Conservation (phyloP, 495 filamentous ascomycete genomes). For the Penicillium riverlandense region DNA sequence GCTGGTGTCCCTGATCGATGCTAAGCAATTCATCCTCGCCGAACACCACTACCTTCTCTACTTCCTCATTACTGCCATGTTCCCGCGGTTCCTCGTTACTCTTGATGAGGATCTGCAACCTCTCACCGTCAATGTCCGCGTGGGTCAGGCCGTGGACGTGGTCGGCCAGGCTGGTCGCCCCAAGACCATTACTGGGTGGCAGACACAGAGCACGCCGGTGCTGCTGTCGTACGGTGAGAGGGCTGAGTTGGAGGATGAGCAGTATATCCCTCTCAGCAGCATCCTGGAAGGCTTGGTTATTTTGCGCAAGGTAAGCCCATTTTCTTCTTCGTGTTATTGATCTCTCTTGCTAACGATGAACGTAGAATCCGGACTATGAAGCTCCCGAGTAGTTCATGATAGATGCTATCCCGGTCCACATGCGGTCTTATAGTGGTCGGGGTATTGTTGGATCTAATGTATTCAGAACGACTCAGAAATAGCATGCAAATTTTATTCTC, state of each 20-base stretch:
- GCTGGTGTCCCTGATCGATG: constrained; percentile 84
- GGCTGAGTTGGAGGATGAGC: constrained; percentile 94
- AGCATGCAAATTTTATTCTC: constrained; percentile 19
- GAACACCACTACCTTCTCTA: constrained; percentile 93
- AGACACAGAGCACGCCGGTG: constrained; percentile 97
- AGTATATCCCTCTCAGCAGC: constrained; percentile 86
- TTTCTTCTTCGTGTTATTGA: neutral
- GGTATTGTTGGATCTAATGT: constrained; percentile 32
- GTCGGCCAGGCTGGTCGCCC: constrained; percentile 94
- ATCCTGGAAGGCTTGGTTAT: constrained; percentile 94
- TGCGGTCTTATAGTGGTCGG: constrained; percentile 12
- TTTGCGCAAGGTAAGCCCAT: constrained; percentile 79
- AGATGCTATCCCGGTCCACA: constrained; percentile 11
- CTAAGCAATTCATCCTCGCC: constrained; percentile 87
- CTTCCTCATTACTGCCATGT: constrained; percentile 96
- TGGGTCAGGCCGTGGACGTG: constrained; percentile 96
- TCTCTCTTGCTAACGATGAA: constrained; percentile 16
- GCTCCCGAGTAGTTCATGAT: constrained; percentile 26
- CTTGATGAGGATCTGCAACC: constrained; percentile 92
- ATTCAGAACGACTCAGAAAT: constrained; percentile 34
- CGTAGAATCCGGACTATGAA: constrained; percentile 50
- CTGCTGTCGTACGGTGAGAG: constrained; percentile 87
- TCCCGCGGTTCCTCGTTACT: constrained; percentile 91
- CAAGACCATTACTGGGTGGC: constrained; percentile 99
- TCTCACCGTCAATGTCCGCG: constrained; percentile 88